Evolutionary conservation across 2,329 filamentous ascomycete genomes (phyloP), one percentile per base, ranked within the genome.

Genomic region (Colletotrichum sp.): DNA sequence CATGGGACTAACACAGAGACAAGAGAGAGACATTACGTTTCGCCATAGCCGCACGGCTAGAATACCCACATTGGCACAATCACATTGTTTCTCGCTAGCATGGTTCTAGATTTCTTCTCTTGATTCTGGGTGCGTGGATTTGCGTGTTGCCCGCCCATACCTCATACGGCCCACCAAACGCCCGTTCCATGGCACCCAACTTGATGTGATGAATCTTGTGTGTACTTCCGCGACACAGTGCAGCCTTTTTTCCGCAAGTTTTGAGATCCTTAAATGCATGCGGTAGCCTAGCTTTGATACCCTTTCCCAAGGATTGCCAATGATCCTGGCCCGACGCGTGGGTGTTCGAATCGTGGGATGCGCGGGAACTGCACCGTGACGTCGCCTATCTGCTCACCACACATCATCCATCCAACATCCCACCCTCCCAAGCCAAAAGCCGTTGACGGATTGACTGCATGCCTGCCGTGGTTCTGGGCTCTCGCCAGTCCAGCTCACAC

Each of bases 321-420:
- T 10, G 32, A 21, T 18, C 30, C 57, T 63, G 57, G 30, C 18
- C 12, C 28, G n/a, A 32, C 24, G 21, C 18, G n/a, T 52, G 18
- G 26, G 16, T 32, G 18, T 24, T 15, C 7, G 12, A n/a, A 70
- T 57, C 60, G 67, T 66, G 49, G 55, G 52, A 63, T 39, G 57
- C n/a, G 30, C 21, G 63, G 63, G 63, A n/a, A 30, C 21, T 76
- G 74, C 74, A 76, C 65, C 70, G 70, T 76, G 70, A 76, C 74
- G 74, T 74, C 71, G 74, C 74, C 69, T 74, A 74, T 74, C 74
- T 55, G 24, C 52, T 34, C 59, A 64, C 59, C 59, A 63, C 30
- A 63, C 59, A 62, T 44, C 52, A 49, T 16, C 16, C 52, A 28
- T 44, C n/a, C 18, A 36, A 24, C 32, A n/a, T 21, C 52, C 26